Base-by-base conservation (phyloP, 2,329 filamentous ascomycete species). In the Xylaria sp. region DNA sequence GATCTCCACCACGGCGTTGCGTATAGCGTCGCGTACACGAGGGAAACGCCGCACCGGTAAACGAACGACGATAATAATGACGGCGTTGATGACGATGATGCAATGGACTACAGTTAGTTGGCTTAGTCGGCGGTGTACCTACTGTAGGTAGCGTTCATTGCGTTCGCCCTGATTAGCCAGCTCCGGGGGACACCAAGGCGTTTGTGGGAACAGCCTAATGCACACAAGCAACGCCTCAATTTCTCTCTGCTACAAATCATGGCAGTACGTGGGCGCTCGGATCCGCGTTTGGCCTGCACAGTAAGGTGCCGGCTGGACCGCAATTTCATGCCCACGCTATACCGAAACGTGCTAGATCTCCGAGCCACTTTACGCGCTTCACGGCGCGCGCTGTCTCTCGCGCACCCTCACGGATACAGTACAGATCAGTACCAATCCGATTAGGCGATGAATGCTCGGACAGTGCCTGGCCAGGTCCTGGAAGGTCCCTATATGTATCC, bases 341-440 rank as follows among this genome's bases (percentile, higher is more conserved):
- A 66, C 69, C 64, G 51, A 64, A 61, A 67, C 64, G 58, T 69
- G 65, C 55, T 56, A 69, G 56, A 62, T 62, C 49, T 46, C 64
- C 55, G 64, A 65, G 55, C 71, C 69, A 73, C 69, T 73, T 73
- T 72, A 73, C 69, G 70, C 69, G 69, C 69, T 70, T 66, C 57
- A 31, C 55, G 56, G 54, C 66, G 62, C 41, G 58, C 56, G 8
- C 33, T 36, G 8, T 8, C 33, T 36, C 33, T 54, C 55, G 59
- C 67, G 55, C 62, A 49, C 66, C 41, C 51, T 65, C 62, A 52
- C 66, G 56, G 43, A 46, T 46, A 46, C 41, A 56, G n/a, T 64
- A 65, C 60, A 55, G 56, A 33, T 1, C 33, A 36, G 33, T 36
- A 54, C 63, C 18, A 15, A 20, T 49, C 59, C 48, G 54, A 36